Base-by-base conservation (phyloP, 495 filamentous ascomycete species). In the Penicillium salamii region DNA sequence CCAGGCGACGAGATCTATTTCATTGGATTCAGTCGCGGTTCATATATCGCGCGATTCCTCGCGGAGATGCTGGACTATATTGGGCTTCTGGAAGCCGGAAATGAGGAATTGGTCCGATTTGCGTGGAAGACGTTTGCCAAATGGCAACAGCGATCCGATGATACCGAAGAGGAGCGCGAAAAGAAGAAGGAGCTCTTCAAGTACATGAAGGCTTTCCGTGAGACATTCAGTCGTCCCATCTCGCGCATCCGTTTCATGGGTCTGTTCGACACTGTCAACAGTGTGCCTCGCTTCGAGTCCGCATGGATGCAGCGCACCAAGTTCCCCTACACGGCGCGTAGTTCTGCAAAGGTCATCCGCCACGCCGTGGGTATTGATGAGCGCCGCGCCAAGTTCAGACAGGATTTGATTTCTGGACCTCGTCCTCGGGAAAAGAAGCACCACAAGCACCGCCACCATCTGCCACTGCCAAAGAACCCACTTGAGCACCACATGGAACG, bases 51-150 rank as follows among this genome's bases (percentile, higher is more conserved):
- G 5, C 83, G 89, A 17, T 93, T 92, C 59, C 73, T 95, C 3
- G 86, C 89, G 1, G 88, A 92, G 58, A 93, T 95, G 90, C 74
- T 95, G 11, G 86, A 91, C 56, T 85, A 88, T 48, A 82, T 95
- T 46, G 89, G 90, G 12, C 72, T 95, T 8, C 76, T 93, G 0
- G 85, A 82, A 34, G 79, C 82, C 49, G 90, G 89, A n/a, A 95
- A 95, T 55, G 89, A 95, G 56, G 90, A 93, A 53, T 84, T 95
- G 82, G 79, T 87, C 14, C 69, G 74, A 0, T 95, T 95, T 51
- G 90, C 87, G 3, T 93, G 89, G 89, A 91, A 91, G 68, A 89
- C 89, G 0, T 95, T 95, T 54, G 79, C 85, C 38, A 86, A 84
- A 50, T 95, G 89, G 89, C 86, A 95, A 63, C 79, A 81, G 52